Evolutionary conservation across 208 protist species (phyloP), one percentile per base, ranked within the genome.

Genomic region (Trypanosoma platydactyli): DNA sequence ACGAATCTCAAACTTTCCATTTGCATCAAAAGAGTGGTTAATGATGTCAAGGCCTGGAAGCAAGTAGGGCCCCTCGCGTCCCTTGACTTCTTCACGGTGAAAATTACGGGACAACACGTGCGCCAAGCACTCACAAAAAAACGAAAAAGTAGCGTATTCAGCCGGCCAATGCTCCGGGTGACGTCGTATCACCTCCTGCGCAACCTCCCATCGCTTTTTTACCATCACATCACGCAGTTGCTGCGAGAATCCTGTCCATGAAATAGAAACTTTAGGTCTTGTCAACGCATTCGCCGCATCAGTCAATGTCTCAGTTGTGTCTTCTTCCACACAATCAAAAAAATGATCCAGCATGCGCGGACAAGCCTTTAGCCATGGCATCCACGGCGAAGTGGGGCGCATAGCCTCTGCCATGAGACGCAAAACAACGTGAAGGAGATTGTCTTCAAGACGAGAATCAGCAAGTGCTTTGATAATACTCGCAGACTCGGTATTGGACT

Each of bases 51-150:
- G 61, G 5, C 81, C 86, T 1, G 89, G 89, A 15, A 95, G 64
- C 50, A 93, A 59, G 49, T 95, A 95, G 2, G 89, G 86, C 25
- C 86, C 89, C 63, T 95, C 86, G 44, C 86, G 84, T 7, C 81
- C 83, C 1, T 62, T 51, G 46, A 93, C 74, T 59, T 90, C 79
- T 73, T 95, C 89, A 15, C 89, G 81, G 68, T 93, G 84, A 67
- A 95, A 95, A 60, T 93, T 93, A 18, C 86, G 84, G 12, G 89
- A 95, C 40, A 84, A 74, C 13, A 95, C 86, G 48, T 93, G 86
- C 18, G 86, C 79, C 4, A 93, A 60, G 63, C 85, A 90, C 59
- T 88, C 78, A 58, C 65, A 84, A 56, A 89, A 95, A 42, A 92
- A 76, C 20, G 42, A 24, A 50, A 80, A 81, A 1, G 80, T 83